Evolutionary conservation across 108 stramenopile species (phyloP).

Genomic region (Nitzschia sp.): DNA sequence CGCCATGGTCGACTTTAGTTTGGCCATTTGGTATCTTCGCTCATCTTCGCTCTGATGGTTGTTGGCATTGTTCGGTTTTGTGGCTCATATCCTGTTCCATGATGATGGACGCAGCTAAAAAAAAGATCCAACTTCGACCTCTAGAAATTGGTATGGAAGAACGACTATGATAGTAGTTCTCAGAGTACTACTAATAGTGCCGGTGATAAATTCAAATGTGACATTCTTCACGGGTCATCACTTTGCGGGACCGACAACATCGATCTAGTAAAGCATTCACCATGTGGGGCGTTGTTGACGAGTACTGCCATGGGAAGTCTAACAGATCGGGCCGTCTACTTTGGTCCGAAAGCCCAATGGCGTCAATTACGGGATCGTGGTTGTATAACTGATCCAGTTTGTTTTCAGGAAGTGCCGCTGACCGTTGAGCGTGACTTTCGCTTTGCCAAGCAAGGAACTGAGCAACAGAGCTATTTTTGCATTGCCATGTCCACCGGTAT

Average conservation of each 20-base stretch:
- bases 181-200: too few species aligned
- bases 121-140: too few species aligned
- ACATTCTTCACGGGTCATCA: conserved; percentile 57
- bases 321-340: conserved; percentile 41
- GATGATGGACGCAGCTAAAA: too few species aligned
- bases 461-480: conserved; percentile 39
- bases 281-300: conserved; percentile 37
- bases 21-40: too few species aligned
- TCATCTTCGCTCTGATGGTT: too few species aligned
- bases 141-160: too few species aligned
- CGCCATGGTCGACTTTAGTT: too few species aligned
- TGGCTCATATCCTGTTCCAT: too few species aligned
- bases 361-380: conserved; percentile 21
- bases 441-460: conserved; percentile 36
- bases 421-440: conserved; percentile 23
- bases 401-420: conserved; percentile 37
- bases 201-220: too few species aligned
- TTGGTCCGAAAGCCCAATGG: conserved; percentile 48
- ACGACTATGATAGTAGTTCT: too few species aligned
- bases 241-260: conserved; percentile 51
- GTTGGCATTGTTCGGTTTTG: too few species aligned
- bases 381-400: conserved; percentile 38
- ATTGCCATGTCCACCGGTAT: conserved; percentile 45
- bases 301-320: conserved; percentile 50
- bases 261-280: conserved; percentile 45